Percentiles rank a stretch among this genome's conserved stretches.
phyloP scores from a whole-genome alignment of 2,329 filamentous ascomycete genomes.

The Nemania sp. region DNA sequence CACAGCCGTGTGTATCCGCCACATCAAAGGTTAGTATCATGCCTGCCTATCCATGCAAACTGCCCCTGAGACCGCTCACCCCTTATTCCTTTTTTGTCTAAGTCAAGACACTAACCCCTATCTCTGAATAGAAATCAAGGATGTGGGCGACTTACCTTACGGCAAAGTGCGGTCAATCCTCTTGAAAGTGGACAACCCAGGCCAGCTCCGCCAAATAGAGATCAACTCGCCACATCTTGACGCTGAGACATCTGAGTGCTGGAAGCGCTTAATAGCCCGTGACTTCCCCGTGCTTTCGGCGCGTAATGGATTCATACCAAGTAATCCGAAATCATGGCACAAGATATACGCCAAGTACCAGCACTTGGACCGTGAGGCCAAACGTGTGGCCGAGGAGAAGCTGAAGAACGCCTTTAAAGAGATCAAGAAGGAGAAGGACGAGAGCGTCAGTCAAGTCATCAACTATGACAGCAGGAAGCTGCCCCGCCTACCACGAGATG shows the following conservation, averaged over 20 bases:
- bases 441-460: constrained; percentile 62
- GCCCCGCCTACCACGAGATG: constrained; percentile 48
- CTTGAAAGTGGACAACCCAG: constrained; percentile 69
- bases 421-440: constrained; percentile 61
- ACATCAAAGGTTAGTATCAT: constrained; percentile 47
- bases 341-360: constrained; percentile 75
- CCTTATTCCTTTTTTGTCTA: neutral
- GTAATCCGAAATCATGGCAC: constrained; percentile 73
- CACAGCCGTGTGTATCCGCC: constrained; percentile 55
- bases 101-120: constrained; percentile 20
- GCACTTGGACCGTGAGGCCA: constrained; percentile 59
- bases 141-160: constrained; percentile 75
- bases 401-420: constrained; percentile 62
- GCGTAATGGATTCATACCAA: constrained; percentile 65
- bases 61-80: neutral
- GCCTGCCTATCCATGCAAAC: neutral
- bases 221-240: constrained; percentile 75
- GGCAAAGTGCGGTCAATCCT: constrained; percentile 70
- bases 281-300: constrained; percentile 72
- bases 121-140: constrained; percentile 54
- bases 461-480: constrained; percentile 49
- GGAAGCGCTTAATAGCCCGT: constrained; percentile 77
- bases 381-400: constrained; percentile 60
- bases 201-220: constrained; percentile 78
- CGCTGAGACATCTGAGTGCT: constrained; percentile 71